Evolutionary conservation across 495 filamentous ascomycete species (phyloP), one percentile per base, ranked within the genome.

Genomic region (Sphaerosporella brunnea): DNA sequence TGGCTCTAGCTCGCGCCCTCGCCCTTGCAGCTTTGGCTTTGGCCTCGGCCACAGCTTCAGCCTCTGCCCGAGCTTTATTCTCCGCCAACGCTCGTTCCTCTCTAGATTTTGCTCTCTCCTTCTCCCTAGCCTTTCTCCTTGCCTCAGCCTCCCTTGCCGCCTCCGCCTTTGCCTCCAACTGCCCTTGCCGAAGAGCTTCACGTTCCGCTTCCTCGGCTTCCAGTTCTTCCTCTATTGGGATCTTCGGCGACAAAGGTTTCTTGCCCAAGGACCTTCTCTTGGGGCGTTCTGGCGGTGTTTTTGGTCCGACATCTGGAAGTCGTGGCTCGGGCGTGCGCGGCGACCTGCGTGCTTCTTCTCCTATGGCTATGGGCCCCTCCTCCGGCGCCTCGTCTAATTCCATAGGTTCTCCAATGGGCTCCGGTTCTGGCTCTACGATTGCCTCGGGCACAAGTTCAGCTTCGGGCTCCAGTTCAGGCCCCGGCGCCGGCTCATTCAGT

Each of bases 141-240:
- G 18, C 41, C n/a, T 35, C 11, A 7, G 43, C 43, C n/a, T 34
- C 25, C 13, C 40, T 24, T 43, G 13, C 23, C n/a, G 28, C 25
- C 20, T 46, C 28, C 7, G 26, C 28, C n/a, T 34, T 28, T 8
- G 43, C 43, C 21, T 46, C 43, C n/a, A n/a, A 25, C 26, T 46
- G 26, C n/a, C 16, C 43, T 13, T 36, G 24, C 28, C 8, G 13
- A 2, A 32, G 25, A 8, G 43, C 43, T 11, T 2, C 2, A 8
- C 30, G 15, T 35, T 46, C 43, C 2, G 43, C 43, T 20, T 46
- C 43, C 28, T 46, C 26, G n/a, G 43, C 43, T 19, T 46, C 43
- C 16, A 25, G 43, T 19, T 46, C 43, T 21, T 46, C 43, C 2
- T 46, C 43, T 21, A 11, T 28, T 4, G 26, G 34, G n/a, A 46